phyloP scores from a whole-genome alignment of 139 green algal genomes.

The Parachlorella kessleri region DNA sequence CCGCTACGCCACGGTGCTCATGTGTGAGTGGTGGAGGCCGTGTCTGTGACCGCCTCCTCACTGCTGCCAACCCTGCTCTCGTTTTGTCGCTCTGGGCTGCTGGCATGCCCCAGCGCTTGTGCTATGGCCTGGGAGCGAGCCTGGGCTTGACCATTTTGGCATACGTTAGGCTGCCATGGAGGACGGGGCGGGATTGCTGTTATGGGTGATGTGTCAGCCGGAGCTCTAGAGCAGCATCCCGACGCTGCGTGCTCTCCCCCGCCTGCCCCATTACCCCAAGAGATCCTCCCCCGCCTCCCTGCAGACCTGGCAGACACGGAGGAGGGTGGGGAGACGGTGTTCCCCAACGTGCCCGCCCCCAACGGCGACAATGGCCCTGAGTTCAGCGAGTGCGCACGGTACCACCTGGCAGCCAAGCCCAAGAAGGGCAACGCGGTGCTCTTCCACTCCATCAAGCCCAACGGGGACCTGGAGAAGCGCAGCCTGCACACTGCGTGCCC shows the following conservation, averaged over 20 bases:
- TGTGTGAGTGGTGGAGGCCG: neutral
- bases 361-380: slow-evolving; percentile 40
- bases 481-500: slow-evolving; percentile 73
- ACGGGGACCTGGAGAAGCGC: slow-evolving; percentile 48
- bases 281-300: neutral
- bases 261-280: no score
- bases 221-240: no score
- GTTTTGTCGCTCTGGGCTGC: no score
- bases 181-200: no score
- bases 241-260: no score
- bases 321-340: slow-evolving; percentile 79
- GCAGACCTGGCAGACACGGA: slow-evolving; percentile 67
- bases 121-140: no score
- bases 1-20: slow-evolving; percentile 62
- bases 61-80: no score
- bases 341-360: slow-evolving; percentile 66
- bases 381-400: slow-evolving; percentile 63
- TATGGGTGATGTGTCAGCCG: no score
- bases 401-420: slow-evolving; percentile 62
- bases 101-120: no score
- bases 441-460: slow-evolving; percentile 63
- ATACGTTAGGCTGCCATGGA: no score
- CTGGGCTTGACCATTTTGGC: no score
- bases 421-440: slow-evolving; percentile 56
- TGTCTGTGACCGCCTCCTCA: no score